Evolutionary conservation across 176 grass and related monocot species (phyloP), one percentile per base, ranked within the genome.

Genomic region (Bothriochloa decipiens): DNA sequence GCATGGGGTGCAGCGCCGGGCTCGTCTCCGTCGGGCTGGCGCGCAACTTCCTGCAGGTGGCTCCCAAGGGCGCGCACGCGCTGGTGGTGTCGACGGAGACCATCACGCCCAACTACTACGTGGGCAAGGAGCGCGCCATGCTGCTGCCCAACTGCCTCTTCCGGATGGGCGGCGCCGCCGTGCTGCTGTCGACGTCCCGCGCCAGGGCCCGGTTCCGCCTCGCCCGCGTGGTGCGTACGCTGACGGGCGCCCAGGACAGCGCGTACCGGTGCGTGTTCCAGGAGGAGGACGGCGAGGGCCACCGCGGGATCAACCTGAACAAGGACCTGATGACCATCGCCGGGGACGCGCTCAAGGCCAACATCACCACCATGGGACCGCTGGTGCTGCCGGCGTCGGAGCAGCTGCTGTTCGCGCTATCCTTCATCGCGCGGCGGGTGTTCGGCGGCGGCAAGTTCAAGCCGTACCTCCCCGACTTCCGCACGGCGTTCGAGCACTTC

Each of bases 401-500:
- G 90, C 93, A 95, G 88, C 93, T 95, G 3, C 85, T 95, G 0
- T 95, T 95, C 85, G 80, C 89, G 69, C 64, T 91, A 0, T 90
- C 87, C 64, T 91, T 95, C 72, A 90, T 95, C n/a, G 85, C 90
- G 35, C 81, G 93, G 0, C 82, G 87, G 1, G 90, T 95, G 75
- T 65, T 95, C 12, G 83, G 74, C 81, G 25, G 74, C 81, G 32
- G 61, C 3, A 67, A 81, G 2, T 42, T 89, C 17, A 95, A 95
- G 88, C 91, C 91, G n/a, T 95, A 95, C 88, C 84, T 95, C 1
- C 93, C 93, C 0, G 93, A 95, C 82, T 96, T 96, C 89, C 70
- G 88, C 63, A 82, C 76, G 58, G 96, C 96, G 41, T 98, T 98
- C 86, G 96, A 98, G 72, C 96, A 98, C 87, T 98, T 98, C 85